phyloP scores from a whole-genome alignment of 169 alveolate species.

The Babesia caballi region DNA sequence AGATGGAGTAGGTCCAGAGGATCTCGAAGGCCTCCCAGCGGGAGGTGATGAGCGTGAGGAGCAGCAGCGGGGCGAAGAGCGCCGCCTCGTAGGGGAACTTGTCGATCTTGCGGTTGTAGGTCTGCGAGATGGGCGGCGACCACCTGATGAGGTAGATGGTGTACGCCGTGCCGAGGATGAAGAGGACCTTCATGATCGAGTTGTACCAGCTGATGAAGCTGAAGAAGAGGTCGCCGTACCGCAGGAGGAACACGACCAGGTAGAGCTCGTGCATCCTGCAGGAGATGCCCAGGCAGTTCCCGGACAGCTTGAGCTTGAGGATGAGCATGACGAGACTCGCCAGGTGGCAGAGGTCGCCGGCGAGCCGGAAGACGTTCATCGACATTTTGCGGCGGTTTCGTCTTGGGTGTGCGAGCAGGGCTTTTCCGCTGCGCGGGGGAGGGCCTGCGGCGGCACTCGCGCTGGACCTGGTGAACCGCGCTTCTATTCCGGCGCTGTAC shows the following conservation, averaged over 20 bases:
- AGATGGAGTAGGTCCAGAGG: conserved; percentile 92
- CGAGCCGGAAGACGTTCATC: conserved; percentile 90
- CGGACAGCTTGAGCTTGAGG: conserved; percentile 85
- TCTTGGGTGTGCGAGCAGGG: neutral
- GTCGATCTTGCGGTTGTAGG: conserved; percentile 90
- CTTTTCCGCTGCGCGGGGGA: neutral
- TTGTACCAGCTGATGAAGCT: conserved; percentile 88
- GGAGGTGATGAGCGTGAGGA: conserved; percentile 66
- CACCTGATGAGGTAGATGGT: conserved; percentile 83
- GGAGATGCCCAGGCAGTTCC: conserved; percentile 93
- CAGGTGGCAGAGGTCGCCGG: conserved; percentile 92
- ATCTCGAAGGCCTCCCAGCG: conserved; percentile 77
- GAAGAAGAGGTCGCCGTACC: conserved; percentile 85
- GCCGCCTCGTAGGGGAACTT: conserved; percentile 88
- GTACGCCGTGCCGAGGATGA: conserved; percentile 84
- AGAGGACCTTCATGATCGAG: conserved; percentile 89
- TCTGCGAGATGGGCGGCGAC: conserved; percentile 85
- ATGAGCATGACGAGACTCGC: conserved; percentile 88
- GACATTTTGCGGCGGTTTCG: conserved; percentile 47
- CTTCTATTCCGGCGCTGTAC: too few relatives aligned
- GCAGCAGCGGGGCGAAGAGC: conserved; percentile 79
- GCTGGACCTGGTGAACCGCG: too few relatives aligned
- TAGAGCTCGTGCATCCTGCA: conserved; percentile 95
- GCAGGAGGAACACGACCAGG: conserved; percentile 87
- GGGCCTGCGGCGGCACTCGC: neutral